Base-by-base conservation (phyloP, 2,329 filamentous ascomycete species). In the Leptographium lundbergii region DNA sequence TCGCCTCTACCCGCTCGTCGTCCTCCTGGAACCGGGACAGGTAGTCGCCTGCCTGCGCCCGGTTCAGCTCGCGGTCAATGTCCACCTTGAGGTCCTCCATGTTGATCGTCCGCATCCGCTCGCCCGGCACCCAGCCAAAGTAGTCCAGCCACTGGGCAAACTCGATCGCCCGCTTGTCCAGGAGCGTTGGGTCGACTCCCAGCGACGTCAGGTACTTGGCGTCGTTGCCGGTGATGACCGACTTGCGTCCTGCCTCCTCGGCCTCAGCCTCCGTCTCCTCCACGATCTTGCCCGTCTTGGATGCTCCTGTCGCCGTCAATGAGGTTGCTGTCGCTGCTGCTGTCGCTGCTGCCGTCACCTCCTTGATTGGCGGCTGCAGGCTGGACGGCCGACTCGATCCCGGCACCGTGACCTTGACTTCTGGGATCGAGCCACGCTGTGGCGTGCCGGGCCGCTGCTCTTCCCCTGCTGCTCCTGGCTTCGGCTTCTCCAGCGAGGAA, bases 41-140 rank as follows among this genome's bases (percentile, higher is more conserved):
- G 91, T 92, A 97, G 61, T 89, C 91, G 59, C 90, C 92, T 56
- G 91, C 91, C 73, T 96, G 92, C 2, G 92, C 88, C 65, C 90
- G 88, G 63, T 91, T 90, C 60, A 96, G 82, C 69, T 96, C 91
- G 62, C 91, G 84, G 57, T 92, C 89, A 59, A 96, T 80, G 63
- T 95, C 90, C 14, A 81, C 77, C 72, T 91, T 89, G 68, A 96
- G 79, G 57, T 89, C 84, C 56, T 95, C 89, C 58, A 92, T 84
- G 61, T 84, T 88, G 63, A 87, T 85, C 53, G 84, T 77, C 57
- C 88, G 84, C 70, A 90, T 85, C 63, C 89, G 80, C 55, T 86
- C 84, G 54, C 87, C 89, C 25, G 81, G 81, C 10, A 89, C 85
- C 90, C 91, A 96, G 39, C 91, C 91, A 69, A 96, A 89, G 68